A percentile compares a stretch with the other conserved stretches of the same genome.
Evolutionary conservation across 1,139 yeast genomes (phyloP).

Genomic region (Nakaseomyces nivariensis): DNA sequence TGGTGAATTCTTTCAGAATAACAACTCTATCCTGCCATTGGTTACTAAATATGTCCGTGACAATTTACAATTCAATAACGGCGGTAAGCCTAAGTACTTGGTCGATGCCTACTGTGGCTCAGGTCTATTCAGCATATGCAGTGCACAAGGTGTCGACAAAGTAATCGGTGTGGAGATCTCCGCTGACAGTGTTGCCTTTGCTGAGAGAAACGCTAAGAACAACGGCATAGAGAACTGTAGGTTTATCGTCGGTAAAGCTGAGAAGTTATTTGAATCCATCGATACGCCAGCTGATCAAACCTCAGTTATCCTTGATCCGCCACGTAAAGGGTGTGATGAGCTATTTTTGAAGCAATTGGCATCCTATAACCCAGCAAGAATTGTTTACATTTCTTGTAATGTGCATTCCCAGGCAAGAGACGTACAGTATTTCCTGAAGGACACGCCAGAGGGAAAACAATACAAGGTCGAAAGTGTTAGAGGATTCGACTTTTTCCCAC

Average conservation of each 20-base stretch:
- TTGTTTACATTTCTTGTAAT: slow-evolving; percentile 90
- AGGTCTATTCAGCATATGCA: slow-evolving; percentile 82
- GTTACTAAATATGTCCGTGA: slow-evolving; percentile 74
- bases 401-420: slow-evolving; percentile 97
- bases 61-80: slow-evolving; percentile 46
- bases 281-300: slow-evolving; percentile 66
- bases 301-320: slow-evolving; percentile 89
- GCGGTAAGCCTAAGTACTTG: slow-evolving; percentile 40
- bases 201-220: slow-evolving; percentile 64
- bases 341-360: slow-evolving; percentile 77
- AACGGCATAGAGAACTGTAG: slow-evolving; percentile 69
- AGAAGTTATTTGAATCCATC: slow-evolving; percentile 70
- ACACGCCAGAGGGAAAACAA: slow-evolving; percentile 49
- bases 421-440: slow-evolving; percentile 66
- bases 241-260: slow-evolving; percentile 89
- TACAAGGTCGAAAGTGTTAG: slow-evolving; percentile 73
- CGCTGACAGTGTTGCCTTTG: slow-evolving; percentile 84
- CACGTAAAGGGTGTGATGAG: slow-evolving; percentile 93
- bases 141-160: slow-evolving; percentile 65
- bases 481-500: slow-evolving; percentile 97
- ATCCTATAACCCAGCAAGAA: slow-evolving; percentile 70
- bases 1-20: slow-evolving; percentile 92
- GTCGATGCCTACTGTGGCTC: slow-evolving; percentile 98
- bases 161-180: slow-evolving; percentile 94
- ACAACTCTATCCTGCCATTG: slow-evolving; percentile 76